A percentile compares a stretch with the other conserved stretches of the same genome.
Evolutionary conservation across 164 flowering plant genomes (phyloP).

Genomic region (Cinnamomum micranthum): DNA sequence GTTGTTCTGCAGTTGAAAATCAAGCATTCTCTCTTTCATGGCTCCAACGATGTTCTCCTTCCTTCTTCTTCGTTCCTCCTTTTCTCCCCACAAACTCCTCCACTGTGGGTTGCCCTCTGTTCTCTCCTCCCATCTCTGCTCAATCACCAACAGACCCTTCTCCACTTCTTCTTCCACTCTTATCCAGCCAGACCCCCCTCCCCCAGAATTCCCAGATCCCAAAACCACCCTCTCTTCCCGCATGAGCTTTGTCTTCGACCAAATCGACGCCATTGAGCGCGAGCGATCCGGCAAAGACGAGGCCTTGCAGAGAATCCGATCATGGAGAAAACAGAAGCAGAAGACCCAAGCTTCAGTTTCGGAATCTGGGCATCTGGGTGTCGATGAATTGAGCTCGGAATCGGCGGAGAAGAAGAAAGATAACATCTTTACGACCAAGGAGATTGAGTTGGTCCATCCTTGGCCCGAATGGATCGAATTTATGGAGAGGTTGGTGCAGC

Average conservation of each 20-base stretch:
- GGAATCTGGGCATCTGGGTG: neutral
- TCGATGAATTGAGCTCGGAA: slow-evolving; percentile 9
- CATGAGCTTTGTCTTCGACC: slow-evolving; percentile 91
- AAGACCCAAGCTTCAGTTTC: slow-evolving; percentile 11
- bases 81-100: slow-evolving; percentile 11
- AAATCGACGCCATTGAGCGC: slow-evolving; percentile 78
- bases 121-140: slow-evolving; percentile 8
- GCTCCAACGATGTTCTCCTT: slow-evolving; percentile 24
- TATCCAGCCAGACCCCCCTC: slow-evolving; percentile 9
- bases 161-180: slow-evolving; percentile 25
- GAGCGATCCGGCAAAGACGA: slow-evolving; percentile 64
- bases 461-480: slow-evolving; percentile 96
- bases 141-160: slow-evolving; percentile 14
- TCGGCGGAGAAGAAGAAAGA: slow-evolving; percentile 12
- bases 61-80: slow-evolving; percentile 26
- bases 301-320: slow-evolving; percentile 71
- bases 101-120: slow-evolving; percentile 4
- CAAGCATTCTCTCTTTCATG: slow-evolving; percentile 15
- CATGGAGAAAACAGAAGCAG: slow-evolving; percentile 73
- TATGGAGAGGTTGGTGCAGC: slow-evolving; percentile 84
- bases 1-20: too few species aligned
- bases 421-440: slow-evolving; percentile 24
- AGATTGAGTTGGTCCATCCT: slow-evolving; percentile 84
- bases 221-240: slow-evolving; percentile 67
- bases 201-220: slow-evolving; percentile 21